These are phyloP conservation scores for Aspergillus tamarii DNA, from an alignment of 2,329 filamentous ascomycete species.

Conservation along the genomic window DNA sequence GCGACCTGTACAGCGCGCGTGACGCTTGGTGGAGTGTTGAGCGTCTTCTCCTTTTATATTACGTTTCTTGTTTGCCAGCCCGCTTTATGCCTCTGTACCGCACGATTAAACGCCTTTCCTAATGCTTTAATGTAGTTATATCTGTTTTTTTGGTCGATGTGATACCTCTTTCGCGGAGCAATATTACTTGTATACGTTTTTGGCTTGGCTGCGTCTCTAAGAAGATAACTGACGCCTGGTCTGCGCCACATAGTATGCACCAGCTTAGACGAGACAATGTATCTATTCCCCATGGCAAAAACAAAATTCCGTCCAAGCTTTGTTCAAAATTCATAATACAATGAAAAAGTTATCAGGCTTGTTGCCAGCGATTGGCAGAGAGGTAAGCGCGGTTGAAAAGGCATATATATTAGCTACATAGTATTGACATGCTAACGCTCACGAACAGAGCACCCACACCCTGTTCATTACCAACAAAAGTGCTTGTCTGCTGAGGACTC, in stretches of 20 bases:
- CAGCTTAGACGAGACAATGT: constrained; percentile 1
- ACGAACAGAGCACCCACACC: not conserved
- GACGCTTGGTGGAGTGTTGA: not conserved
- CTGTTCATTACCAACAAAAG: not conserved
- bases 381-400: not conserved
- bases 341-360: not conserved
- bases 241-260: not conserved
- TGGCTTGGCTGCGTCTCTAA: not conserved
- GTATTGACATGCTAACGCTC: not conserved
- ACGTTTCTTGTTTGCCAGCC: not conserved
- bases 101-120: constrained; percentile 4
- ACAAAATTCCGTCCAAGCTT: not conserved
- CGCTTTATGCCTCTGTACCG: not conserved
- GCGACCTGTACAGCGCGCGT: constrained; percentile 5
- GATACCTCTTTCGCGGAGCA: constrained; percentile 15
- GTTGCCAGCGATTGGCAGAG: not conserved
- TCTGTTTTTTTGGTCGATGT: not conserved
- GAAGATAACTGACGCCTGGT: not conserved
- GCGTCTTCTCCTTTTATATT: not conserved
- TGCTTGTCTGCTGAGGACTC: not conserved
- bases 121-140: constrained; percentile 2
- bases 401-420: too few relatives aligned
- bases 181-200: constrained; percentile 4
- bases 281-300: not conserved
- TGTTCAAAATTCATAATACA: not conserved